phyloP scores from a whole-genome alignment of 345 rosid genomes.

The Eucalyptus leucophloia region DNA sequence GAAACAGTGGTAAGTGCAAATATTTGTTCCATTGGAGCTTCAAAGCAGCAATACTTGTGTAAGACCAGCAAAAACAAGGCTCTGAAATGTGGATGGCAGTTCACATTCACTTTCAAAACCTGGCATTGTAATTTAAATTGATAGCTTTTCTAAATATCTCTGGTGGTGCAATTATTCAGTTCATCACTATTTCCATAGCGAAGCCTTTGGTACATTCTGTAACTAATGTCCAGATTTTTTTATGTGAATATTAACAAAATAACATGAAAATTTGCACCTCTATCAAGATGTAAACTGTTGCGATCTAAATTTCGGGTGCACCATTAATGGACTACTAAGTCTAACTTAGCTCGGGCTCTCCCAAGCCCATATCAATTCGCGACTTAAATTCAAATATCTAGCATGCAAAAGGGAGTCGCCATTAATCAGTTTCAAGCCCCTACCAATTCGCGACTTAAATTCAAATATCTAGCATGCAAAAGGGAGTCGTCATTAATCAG shows the following conservation, averaged over 20 bases:
- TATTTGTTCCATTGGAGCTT: background rate
- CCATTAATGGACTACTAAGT: too few species aligned
- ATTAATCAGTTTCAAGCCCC: too few species aligned
- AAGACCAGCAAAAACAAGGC: background rate
- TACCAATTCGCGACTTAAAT: too few species aligned
- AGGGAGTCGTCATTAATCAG: too few species aligned
- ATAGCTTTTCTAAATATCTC: background rate
- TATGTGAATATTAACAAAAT: background rate
- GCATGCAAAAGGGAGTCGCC: too few species aligned
- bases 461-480: too few species aligned
- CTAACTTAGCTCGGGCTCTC: too few species aligned
- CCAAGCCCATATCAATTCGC: too few species aligned
- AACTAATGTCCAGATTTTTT: background rate
- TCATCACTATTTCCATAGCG: background rate
- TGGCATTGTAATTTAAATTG: background rate
- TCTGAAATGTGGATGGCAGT: background rate
- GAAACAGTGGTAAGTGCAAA: background rate
- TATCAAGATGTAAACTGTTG: background rate
- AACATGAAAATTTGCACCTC: background rate
- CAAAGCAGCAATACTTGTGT: background rate
- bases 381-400: too few species aligned
- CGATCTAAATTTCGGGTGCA: too few species aligned
- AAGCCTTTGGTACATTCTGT: background rate
- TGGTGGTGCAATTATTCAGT: background rate
- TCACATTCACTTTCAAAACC: background rate